Evolutionary conservation across 495 filamentous ascomycete genomes (phyloP), one percentile per base, ranked within the genome.

Genomic region (Hypoxylon intermedium): DNA sequence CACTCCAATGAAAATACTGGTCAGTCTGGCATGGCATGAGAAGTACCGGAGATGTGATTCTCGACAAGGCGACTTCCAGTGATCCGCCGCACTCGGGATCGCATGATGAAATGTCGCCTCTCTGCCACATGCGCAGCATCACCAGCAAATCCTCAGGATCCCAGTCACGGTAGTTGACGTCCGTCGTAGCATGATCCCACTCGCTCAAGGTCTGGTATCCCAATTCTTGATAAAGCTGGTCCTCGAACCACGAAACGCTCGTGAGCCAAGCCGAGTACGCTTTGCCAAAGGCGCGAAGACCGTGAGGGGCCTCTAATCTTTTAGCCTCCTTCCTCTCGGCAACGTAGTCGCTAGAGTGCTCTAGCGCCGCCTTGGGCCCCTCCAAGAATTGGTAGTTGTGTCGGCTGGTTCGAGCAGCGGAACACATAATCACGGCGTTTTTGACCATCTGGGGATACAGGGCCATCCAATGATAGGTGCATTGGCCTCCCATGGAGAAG

Each of bases 361-460:
- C 52, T n/a, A 81, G 64, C 4, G 77, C 79, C 3, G 71, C 52
- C 34, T 66, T 74, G 0, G 79, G 79, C 0, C 79, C 79, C 65
- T 80, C 79, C 19, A 82, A 65, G 57, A 82, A 82, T 1, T 70
- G 68, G 54, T 72, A 79, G 52, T 81, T 80, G 50, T 82, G 79
- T 11, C 65, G 64, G 44, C 67, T 73, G 1, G 79, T 80, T 16
- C 70, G 67, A 0, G 79, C 75, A 6, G 68, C 67, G n/a, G 73
- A 69, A 44, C 75, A 77, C 13, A 81, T 70, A 0, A 69, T 58
- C 9, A 80, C 67, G 23, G 67, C 67, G 53, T 71, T 61, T 41
- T 73, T 60, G 20, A 77, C 67, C 48, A 80, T 78, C 13, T 68
- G 40, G 0, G 76, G 74, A 40, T 72, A 78, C 50, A 81, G 65